Evolutionary conservation across 495 filamentous ascomycete genomes (phyloP), one percentile per base, ranked within the genome.

Genomic region (Penicillium simplicissimum): DNA sequence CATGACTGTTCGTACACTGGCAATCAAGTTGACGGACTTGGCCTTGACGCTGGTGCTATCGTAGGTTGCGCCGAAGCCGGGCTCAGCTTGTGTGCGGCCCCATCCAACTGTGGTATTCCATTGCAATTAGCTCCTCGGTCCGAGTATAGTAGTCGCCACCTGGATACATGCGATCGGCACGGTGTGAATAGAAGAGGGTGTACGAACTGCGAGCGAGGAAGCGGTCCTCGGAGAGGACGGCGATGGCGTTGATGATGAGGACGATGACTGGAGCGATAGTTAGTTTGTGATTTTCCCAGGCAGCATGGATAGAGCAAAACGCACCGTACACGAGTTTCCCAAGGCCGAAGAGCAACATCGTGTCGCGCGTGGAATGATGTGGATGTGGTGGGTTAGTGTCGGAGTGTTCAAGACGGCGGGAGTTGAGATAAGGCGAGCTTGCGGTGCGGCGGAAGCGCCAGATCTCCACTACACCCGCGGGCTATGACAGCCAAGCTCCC

Each of bases 161-260:
- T 10, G 11, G 40, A 28, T 40, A 19, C 37, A 23, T 59, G 28
- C 21, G 37, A 38, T 42, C n/a, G 45, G 17, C 19, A 17, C 40
- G 40, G 42, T 45, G 42, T 19, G 11, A 64, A 36, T 43, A 37
- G 55, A 47, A 53, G 38, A 53, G 52, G 59, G 47, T 51, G 35
- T 52, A 78, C 87, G 66, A 88, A 96, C 92, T 95, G 67, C 96
- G 87, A 53, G 96, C 95, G 53, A 98, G 88, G 75, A 98, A 98
- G 34, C 96, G 87, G 79, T 98, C 95, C 85, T 98, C 94, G 68
- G 93, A 97, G 52, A 98, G 88, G 76, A 98, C 88, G 54, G 93
- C 91, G 71, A 98, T 91, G 42, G 91, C 91, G 78, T 98, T 98
- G 71, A 93, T 86, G 72, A 98, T 84, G 70, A 98, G 90, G 72